Base-by-base conservation (phyloP, 2,329 filamentous ascomycete genomes). In the Claviceps cyperi region DNA sequence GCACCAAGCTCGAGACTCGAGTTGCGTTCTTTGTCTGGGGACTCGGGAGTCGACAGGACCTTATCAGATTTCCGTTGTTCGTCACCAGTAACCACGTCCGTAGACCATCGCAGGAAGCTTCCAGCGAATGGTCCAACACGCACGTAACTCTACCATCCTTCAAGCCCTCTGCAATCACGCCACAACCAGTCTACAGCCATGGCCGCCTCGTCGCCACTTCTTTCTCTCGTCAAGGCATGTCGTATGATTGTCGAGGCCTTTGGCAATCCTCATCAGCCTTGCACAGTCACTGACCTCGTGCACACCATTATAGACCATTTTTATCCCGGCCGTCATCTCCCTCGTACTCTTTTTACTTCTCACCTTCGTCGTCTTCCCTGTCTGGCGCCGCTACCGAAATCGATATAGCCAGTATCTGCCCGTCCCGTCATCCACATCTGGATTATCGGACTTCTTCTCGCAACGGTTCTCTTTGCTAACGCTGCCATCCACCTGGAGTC, bases 361-460 rank as follows among this genome's bases (percentile, higher is more conserved):
- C 51, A 81, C 78, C 50, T 85, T 80, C 63, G 67, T 81, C 57
- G 59, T 86, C 53, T 61, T 86, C 24, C 85, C 85, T 2, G 61
- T 84, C 52, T 85, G 84, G 76, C 81, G 78, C 46, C 77, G 75
- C 51, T 85, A 86, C 64, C 80, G 78, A 55, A 75, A 75, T 57
- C 79, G 83, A 53, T 88, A 88, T 64, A 76, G 79, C 60, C 81
- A 86, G 53, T 89, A 89, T 61, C 76, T 88, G 1, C 84, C 84
- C 0, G 67, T 88, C 53, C 77, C 77, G 21, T 75, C 70, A 47
- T 75, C 74, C 47, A 81, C 76, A 5, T 66, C 69, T 7, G 69
- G 78, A 53, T 57, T 81, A 22, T 73, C 79, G 28, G 67, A 75
- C 46, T 70, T 77, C 53, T 58, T 78, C 53, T 54, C 59, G n/a